A percentile compares a stretch with the other conserved stretches of the same genome.
These are phyloP conservation scores for Sclerotinia sclerotiorum DNA, from an alignment of 2,329 filamentous ascomycete species.

Conservation along the genomic window DNA sequence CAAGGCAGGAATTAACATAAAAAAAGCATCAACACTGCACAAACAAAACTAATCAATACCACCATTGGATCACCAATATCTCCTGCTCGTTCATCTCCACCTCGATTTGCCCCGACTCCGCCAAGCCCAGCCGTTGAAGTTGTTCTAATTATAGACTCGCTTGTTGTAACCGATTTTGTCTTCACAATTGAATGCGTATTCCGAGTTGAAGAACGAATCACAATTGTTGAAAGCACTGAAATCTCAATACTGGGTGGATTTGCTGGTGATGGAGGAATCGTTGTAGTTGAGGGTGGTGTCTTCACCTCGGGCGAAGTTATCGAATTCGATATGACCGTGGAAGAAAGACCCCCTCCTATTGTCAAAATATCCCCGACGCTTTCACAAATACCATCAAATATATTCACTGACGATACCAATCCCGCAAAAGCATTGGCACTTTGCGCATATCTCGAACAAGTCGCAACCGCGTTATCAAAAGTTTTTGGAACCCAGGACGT, in stretches of 20 bases:
- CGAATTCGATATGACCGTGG: neutral
- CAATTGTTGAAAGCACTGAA: neutral
- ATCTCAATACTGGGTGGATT: neutral
- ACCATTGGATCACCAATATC: conserved; percentile 22
- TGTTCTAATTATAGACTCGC: neutral
- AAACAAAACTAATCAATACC: conserved; percentile 25
- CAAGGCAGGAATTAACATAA: conserved; percentile 30
- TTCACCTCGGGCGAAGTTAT: neutral
- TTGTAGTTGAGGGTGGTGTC: neutral
- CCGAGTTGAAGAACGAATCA: neutral
- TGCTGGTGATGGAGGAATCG: neutral
- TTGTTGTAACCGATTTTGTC: neutral
- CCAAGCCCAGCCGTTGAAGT: neutral
- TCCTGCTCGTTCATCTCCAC: neutral
- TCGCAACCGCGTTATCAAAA: conserved; percentile 15
- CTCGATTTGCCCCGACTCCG: neutral
- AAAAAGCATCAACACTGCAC: conserved; percentile 27
- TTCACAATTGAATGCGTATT: neutral
- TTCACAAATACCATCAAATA: conserved; percentile 24
- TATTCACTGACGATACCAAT: neutral
- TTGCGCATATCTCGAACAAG: conserved; percentile 1
- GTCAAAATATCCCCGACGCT: conserved; percentile 30
- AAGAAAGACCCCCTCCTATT: neutral
- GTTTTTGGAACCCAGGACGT: conserved; percentile 14
- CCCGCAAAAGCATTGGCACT: neutral